Percentiles rank a stretch among this genome's conserved stretches.
Evolutionary conservation across 352 stramenopile species (phyloP).

Genomic region (Phytopythium mirpurense): DNA sequence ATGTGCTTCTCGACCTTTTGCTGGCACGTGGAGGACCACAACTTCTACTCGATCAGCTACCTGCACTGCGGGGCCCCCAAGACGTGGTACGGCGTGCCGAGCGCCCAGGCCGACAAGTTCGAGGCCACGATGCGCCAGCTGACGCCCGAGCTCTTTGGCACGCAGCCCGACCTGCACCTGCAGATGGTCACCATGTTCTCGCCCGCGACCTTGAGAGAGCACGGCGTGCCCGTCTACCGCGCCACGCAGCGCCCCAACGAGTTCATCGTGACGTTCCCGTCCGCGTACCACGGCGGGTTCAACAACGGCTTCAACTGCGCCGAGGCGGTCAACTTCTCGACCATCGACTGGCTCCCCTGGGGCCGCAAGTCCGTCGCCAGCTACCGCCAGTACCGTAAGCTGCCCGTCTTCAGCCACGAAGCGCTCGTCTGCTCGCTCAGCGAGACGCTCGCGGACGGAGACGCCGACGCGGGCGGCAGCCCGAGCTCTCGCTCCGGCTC

Average conservation of each 20-base stretch:
- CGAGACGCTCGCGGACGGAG: conserved; percentile 49
- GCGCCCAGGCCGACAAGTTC: conserved; percentile 87
- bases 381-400: conserved; percentile 73
- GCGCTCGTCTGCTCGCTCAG: conserved; percentile 75
- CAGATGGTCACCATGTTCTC: conserved; percentile 88
- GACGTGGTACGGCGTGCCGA: conserved; percentile 97
- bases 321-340: conserved; percentile 90
- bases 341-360: conserved; percentile 84
- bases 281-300: conserved; percentile 97
- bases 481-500: conserved; percentile 10
- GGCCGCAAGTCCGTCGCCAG: conserved; percentile 65
- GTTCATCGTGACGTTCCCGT: conserved; percentile 99
- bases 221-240: conserved; percentile 93
- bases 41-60: conserved; percentile 99
- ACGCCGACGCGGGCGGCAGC: neutral
- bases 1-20: conserved; percentile 99
- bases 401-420: conserved; percentile 86
- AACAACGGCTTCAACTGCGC: conserved; percentile 95
- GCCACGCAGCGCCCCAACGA: conserved; percentile 94
- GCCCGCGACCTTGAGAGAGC: conserved; percentile 56
- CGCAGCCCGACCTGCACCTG: conserved; percentile 95
- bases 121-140: conserved; percentile 88
- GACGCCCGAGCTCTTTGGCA: conserved; percentile 93
- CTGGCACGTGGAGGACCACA: conserved; percentile 99
- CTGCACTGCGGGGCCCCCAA: conserved; percentile 96